phyloP scores from a whole-genome alignment of 768 basidiomycete genomes.

The Amanita exitialis region DNA sequence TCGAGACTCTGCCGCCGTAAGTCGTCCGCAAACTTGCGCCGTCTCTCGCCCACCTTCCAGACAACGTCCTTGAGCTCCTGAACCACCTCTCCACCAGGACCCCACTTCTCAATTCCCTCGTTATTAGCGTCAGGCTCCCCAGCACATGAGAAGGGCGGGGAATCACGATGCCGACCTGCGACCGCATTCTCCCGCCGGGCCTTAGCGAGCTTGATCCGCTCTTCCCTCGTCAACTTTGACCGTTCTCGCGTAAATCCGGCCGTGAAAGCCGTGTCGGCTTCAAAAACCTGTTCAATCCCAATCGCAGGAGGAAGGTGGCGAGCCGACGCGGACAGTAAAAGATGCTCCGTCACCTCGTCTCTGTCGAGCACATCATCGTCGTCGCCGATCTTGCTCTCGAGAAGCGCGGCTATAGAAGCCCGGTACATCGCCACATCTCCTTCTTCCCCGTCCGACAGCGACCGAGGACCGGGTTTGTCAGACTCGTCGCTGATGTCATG shows the following conservation, averaged over 20 bases:
- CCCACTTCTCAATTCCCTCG: constrained; percentile 41
- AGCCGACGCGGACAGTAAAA: constrained; percentile 40
- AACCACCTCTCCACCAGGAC: constrained; percentile 71
- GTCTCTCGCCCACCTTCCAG: constrained; percentile 71
- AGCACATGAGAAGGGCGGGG: constrained; percentile 3
- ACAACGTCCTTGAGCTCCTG: constrained; percentile 82
- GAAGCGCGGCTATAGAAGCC: constrained; percentile 11
- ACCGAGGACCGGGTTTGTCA: constrained; percentile 36
- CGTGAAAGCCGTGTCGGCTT: constrained; percentile 44
- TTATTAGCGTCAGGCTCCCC: constrained; percentile 8
- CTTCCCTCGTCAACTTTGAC: constrained; percentile 62
- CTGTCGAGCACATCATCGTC: constrained; percentile 24
- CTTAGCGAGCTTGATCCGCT: constrained; percentile 55
- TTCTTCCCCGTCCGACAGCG: constrained; percentile 24
- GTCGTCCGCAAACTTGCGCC: constrained; percentile 36
- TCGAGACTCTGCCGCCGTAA: background rate
- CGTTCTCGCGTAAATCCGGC: constrained; percentile 41
- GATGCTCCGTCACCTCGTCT: constrained; percentile 50
- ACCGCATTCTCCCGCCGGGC: constrained; percentile 39
- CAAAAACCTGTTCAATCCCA: constrained; percentile 80
- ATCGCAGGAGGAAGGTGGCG: constrained; percentile 44
- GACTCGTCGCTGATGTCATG: constrained; percentile 47
- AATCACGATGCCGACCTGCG: constrained; percentile 15
- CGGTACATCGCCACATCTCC: constrained; percentile 8
- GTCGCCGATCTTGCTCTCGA: constrained; percentile 17